Percentiles rank a stretch among this genome's conserved stretches.
These are phyloP conservation scores for Pythium brachiatum DNA, from an alignment of 352 stramenopile species.

Conservation along the genomic window DNA sequence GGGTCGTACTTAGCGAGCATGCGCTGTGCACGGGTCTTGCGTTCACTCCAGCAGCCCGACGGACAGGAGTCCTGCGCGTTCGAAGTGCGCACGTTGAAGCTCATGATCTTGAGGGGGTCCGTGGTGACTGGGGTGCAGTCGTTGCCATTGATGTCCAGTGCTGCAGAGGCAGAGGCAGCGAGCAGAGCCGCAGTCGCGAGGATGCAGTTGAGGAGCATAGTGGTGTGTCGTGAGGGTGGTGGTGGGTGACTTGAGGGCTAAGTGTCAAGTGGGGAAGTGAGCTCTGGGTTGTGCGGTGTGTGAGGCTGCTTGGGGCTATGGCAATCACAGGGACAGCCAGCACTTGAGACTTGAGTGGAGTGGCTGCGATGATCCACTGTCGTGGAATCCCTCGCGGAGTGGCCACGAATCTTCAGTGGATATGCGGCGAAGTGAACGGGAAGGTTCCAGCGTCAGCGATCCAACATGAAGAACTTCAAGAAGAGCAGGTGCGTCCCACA, in stretches of 20 bases:
- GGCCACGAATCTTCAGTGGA: constrained; percentile 3
- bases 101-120: constrained; percentile 21
- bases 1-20: constrained; percentile 47
- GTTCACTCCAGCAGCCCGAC: constrained; percentile 56
- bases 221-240: neutral
- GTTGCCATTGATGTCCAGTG: neutral
- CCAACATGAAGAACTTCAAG: neutral
- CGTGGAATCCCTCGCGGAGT: neutral
- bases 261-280: neutral
- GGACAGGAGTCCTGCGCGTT: constrained; percentile 61
- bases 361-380: neutral
- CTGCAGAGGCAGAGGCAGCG: neutral
- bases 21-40: constrained; percentile 38
- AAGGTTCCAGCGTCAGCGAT: neutral
- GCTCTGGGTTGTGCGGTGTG: neutral
- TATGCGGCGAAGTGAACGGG: neutral
- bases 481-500: neutral
- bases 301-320: neutral
- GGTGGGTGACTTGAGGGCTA: neutral
- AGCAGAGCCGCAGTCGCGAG: neutral
- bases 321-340: neutral
- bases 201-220: constrained; percentile 16
- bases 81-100: constrained; percentile 68
- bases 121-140: constrained; percentile 4
- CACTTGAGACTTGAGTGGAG: neutral